Evolutionary conservation across 2,329 filamentous ascomycete genomes (phyloP).

Genomic region (Diaporthe amygdali): DNA sequence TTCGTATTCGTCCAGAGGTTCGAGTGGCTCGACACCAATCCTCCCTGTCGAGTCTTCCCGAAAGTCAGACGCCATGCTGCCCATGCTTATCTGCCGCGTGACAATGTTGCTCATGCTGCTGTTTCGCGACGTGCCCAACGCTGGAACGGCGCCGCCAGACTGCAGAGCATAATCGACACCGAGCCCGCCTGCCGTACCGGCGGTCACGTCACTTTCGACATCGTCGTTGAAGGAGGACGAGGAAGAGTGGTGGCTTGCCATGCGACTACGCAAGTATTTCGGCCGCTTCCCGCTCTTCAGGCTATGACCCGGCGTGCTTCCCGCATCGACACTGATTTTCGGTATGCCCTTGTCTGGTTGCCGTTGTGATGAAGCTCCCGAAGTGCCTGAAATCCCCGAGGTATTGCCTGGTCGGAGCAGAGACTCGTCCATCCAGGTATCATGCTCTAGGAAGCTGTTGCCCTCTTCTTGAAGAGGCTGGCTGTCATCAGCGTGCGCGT

Average conservation of each 20-base stretch:
- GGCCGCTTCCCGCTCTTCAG: conserved; percentile 55
- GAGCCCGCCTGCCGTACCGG: conserved; percentile 47
- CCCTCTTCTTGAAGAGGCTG: conserved; percentile 30
- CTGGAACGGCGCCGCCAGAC: conserved; percentile 76
- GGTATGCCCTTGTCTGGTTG: conserved; percentile 39
- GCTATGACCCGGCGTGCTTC: conserved; percentile 51
- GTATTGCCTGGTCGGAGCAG: conserved; percentile 34
- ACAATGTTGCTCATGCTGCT: conserved; percentile 59
- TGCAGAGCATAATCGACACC: conserved; percentile 82
- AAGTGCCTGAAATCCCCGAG: conserved; percentile 31
- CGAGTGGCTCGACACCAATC: conserved; percentile 49
- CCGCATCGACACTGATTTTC: conserved; percentile 45
- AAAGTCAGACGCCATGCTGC: conserved; percentile 84
- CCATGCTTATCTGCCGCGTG: conserved; percentile 81
- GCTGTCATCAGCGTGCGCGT: conserved; percentile 28
- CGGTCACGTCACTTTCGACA: conserved; percentile 74
- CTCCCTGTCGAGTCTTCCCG: conserved; percentile 54
- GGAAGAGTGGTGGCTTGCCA: conserved; percentile 64
- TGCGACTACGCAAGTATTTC: conserved; percentile 63
- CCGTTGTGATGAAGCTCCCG: conserved; percentile 36
- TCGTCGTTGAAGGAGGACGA: conserved; percentile 68
- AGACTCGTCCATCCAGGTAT: conserved; percentile 31
- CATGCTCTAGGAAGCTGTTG: conserved; percentile 26
- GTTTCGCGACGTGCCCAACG: conserved; percentile 51
- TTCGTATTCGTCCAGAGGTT: conserved; percentile 55